Conservation (phyloP, 225 moss, liverwort and hornwort genomes). For the Ulota crispa region DNA sequence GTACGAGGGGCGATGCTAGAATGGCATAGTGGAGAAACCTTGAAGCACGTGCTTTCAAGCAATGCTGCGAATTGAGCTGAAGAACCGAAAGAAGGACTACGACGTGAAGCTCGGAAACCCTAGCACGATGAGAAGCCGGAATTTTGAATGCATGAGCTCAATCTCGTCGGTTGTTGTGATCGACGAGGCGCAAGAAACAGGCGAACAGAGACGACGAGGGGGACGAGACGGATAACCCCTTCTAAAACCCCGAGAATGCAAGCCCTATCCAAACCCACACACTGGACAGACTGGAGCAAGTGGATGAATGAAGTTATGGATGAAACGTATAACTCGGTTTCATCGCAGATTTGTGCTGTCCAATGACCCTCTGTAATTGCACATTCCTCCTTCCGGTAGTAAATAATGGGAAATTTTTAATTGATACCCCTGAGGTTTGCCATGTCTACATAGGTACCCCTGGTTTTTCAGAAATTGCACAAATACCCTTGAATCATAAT, state of each 20-base stretch:
- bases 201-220: too few species aligned
- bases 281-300: neutral
- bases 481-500: too few species aligned
- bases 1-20: neutral
- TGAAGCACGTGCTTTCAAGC: neutral
- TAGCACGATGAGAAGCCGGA: neutral
- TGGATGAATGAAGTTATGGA: neutral
- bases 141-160: neutral
- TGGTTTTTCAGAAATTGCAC: too few species aligned
- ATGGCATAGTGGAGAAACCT: neutral
- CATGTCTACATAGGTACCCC: too few species aligned
- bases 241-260: neutral
- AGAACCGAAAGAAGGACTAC: too few species aligned
- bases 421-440: too few species aligned
- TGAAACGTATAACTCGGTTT: neutral
- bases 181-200: neutral
- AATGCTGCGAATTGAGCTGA: neutral
- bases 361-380: too few species aligned
- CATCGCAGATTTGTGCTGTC: too few species aligned
- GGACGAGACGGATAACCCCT: constrained; percentile 22
- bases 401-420: too few species aligned
- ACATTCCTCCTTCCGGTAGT: too few species aligned
- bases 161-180: neutral
- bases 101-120: neutral
- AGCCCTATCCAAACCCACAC: constrained; percentile 10